Base-by-base conservation (phyloP, 1,139 yeast species). In the Sugiyamaella castrensis region DNA sequence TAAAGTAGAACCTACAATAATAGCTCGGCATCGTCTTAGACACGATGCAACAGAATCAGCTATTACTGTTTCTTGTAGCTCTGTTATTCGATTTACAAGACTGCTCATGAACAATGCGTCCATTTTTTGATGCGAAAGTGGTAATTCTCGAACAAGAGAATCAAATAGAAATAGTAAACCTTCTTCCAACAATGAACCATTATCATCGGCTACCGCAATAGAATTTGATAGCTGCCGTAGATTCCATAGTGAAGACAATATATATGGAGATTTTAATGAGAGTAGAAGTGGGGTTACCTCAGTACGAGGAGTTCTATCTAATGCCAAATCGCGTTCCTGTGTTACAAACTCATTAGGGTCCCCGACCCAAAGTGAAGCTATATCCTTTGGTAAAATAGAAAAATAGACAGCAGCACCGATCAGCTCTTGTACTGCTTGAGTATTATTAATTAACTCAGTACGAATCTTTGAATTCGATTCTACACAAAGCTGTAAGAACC, bases 291-390 rank as follows among this genome's bases (percentile, higher is more conserved):
- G 50, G 1, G 56, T 52, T 6, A 54, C 37, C 35, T 57, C 57
- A 9, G 53, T 48, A 13, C 61, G 48, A 5, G 53, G 52, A 16
- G 46, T 47, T 33, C 51, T 50, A 7, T 55, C 58, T 26, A 57
- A 44, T 9, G 59, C 54, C 11, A 54, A 71, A 1, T 89, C 95
- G 1, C 87, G 75, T 50, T 85, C 87, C 38, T 82, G 84, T 5
- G 87, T 78, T 6, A 87, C 85, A 64, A 79, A 88, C 6, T 67
- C 70, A 59, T 87, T 87, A 62, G 81, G 77, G 61, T 88, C 92
- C 2, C 70, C 70, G 8, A 37, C 37, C 54, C 54, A 51, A 24
- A n/a, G 29, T 6, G 47, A 7, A 27, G 42, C 42, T 16, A 40
- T 29, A 27, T 39, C 28, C 2, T 33, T 10, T 13, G 48, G 15